Evolutionary conservation across 2,329 filamentous ascomycete genomes (phyloP), one percentile per base, ranked within the genome.

Genomic region (Alternaria sp.): DNA sequence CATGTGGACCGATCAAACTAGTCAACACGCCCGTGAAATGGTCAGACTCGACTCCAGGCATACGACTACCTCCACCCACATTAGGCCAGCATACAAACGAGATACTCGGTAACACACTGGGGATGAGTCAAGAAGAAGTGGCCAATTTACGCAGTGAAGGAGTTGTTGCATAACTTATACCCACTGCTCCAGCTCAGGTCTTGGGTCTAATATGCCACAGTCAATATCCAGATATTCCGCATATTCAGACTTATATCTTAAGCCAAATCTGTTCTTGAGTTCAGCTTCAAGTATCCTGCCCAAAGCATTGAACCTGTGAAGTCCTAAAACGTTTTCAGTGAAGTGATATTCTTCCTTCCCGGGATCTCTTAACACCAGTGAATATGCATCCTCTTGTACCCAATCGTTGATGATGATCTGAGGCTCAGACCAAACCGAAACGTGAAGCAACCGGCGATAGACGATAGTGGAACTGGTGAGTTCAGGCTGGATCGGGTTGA

Each of bases 21-120:
- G 91, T 99, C 58, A 97, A 97, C 75, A 96, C 94, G 1, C 96
- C 96, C 0, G 90, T 99, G 63, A 99, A 99, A 79, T 97, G 94
- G 79, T 97, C 94, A 6, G 89, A 94, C 70, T 92, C 91, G 25
- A 89, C 87, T 70, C 93, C 94, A 0, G 87, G 88, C 4, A 89
- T 97, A 43, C 86, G 95, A 33, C 90, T 85, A 4, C 87, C 92
- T 25, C 96, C 96, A 18, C 96, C 96, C 1, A 92, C 90, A 8
- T 82, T 99, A 33, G 96, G 79, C 10, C 79, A 81, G 60, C 79
- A 81, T 59, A 81, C 79, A 6, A 69, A 80, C 46, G 78, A 80
- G 47, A 75, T 81, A 15, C 66, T 81, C 15, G 67, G 67, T 8
- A 71, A 71, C 11, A 70, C 73, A 18, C 58, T 81, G 15, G 74